Conservation (phyloP, 176 grass and related monocot species). For the Oryza coarctata region DNA sequence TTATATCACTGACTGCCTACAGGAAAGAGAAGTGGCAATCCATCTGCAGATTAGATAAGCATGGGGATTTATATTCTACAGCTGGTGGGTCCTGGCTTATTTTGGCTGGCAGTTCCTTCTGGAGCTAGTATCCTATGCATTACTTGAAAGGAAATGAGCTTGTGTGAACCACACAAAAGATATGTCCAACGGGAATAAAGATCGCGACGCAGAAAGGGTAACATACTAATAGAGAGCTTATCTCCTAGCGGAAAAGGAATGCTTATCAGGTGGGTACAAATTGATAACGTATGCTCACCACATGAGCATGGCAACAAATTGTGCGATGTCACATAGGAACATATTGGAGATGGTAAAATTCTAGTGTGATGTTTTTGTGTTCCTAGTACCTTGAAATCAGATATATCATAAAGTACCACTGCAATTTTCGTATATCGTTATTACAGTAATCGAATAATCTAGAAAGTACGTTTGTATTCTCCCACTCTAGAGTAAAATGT, state of each 20-base stretch:
- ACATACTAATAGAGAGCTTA: neutral
- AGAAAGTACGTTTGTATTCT: too few relatives aligned
- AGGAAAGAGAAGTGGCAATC: constrained; percentile 24
- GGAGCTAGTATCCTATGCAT: constrained; percentile 19
- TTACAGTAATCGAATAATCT: too few relatives aligned
- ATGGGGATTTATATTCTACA: constrained; percentile 38
- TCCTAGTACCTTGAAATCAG: neutral
- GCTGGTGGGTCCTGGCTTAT: constrained; percentile 29
- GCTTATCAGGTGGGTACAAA: neutral
- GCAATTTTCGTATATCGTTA: neutral
- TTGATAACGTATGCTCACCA: too few relatives aligned
- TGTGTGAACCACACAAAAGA: constrained; percentile 21
- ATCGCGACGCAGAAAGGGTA: neutral
- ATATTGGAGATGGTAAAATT: neutral
- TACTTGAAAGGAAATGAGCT: neutral
- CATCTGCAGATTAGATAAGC: constrained; percentile 38
- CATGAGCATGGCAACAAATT: neutral
- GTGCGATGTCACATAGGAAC: neutral
- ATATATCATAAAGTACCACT: neutral
- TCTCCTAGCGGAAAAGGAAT: neutral
- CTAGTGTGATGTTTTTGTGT: neutral
- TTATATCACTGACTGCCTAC: neutral
- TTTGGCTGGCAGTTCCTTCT: constrained; percentile 21
- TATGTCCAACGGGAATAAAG: neutral
- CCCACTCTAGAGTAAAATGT: too few relatives aligned